Percentiles rank a stretch among this genome's conserved stretches.
phyloP scores from a whole-genome alignment of 129 eudicot species.

The Deinandra increscens region DNA sequence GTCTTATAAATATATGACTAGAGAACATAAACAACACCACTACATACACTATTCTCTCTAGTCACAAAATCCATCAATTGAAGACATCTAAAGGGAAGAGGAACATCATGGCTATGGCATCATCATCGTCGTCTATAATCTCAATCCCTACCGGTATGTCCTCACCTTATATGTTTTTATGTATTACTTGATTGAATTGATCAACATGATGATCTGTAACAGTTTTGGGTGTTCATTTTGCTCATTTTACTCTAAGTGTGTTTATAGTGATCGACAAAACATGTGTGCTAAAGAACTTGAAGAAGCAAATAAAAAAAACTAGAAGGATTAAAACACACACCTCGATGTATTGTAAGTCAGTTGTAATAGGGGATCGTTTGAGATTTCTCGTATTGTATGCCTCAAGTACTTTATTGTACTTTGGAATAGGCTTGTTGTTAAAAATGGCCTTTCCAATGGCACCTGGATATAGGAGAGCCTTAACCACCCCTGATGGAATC shows the following conservation, averaged over 20 bases:
- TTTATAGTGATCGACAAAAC: not conserved
- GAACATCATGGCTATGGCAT: too few relatives aligned
- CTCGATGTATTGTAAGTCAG: slow-evolving; percentile 63
- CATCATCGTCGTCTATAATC: too few relatives aligned
- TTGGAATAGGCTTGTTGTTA: slow-evolving; percentile 37
- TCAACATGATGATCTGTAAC: slow-evolving; percentile 6
- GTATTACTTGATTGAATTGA: too few relatives aligned
- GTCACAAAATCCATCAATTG: too few relatives aligned
- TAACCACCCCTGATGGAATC: slow-evolving; percentile 45
- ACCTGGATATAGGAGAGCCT: slow-evolving; percentile 58
- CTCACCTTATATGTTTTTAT: too few relatives aligned
- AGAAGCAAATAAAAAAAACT: not conserved
- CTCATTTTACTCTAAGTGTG: not conserved
- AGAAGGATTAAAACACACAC: slow-evolving; percentile 25
- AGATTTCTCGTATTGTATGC: slow-evolving; percentile 32
- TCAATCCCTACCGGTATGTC: too few relatives aligned
- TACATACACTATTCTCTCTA: too few relatives aligned
- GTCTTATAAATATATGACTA: too few relatives aligned
- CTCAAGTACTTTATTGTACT: slow-evolving; percentile 33
- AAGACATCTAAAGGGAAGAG: too few relatives aligned
- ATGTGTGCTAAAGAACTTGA: not conserved
- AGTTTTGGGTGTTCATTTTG: not conserved
- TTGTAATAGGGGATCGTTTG: slow-evolving; percentile 16
- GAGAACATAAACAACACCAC: too few relatives aligned
- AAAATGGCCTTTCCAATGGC: slow-evolving; percentile 40